Conservation (phyloP, 2,329 filamentous ascomycete genomes). For the Colletotrichum tanaceti region DNA sequence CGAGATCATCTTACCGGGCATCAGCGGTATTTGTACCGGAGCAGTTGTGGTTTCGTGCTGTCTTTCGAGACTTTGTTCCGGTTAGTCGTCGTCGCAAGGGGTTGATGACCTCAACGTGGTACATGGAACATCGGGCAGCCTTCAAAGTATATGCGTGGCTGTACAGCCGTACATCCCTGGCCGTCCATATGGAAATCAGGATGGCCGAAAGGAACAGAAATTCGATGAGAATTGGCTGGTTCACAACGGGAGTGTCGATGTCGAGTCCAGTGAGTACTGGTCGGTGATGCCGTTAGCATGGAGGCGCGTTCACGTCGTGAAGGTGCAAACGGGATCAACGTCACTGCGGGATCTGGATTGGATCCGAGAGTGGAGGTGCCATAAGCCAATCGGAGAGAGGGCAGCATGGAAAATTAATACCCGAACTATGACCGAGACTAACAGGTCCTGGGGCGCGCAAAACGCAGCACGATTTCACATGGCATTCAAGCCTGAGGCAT, state of each 20-base stretch:
- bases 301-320: not conserved
- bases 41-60: too few species aligned
- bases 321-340: not conserved
- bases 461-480: not conserved
- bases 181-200: too few species aligned
- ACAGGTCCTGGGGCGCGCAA: not conserved
- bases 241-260: not conserved
- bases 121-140: too few species aligned
- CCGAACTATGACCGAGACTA: conserved; percentile 25
- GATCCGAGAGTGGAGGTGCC: not conserved
- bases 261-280: not conserved
- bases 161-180: too few species aligned
- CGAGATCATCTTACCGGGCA: too few species aligned
- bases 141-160: too few species aligned
- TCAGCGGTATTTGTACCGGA: too few species aligned
- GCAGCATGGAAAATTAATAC: not conserved
- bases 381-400: conserved; percentile 20
- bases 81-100: too few species aligned
- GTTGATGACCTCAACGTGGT: too few species aligned
- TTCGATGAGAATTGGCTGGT: too few species aligned
- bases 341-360: conserved; percentile 5
- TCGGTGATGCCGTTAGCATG: not conserved
- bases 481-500: not conserved
- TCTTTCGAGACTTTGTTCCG: too few species aligned
- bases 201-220: too few species aligned